Evolutionary conservation across 345 rosid species (phyloP).

Genomic region (Camelina neglecta): DNA sequence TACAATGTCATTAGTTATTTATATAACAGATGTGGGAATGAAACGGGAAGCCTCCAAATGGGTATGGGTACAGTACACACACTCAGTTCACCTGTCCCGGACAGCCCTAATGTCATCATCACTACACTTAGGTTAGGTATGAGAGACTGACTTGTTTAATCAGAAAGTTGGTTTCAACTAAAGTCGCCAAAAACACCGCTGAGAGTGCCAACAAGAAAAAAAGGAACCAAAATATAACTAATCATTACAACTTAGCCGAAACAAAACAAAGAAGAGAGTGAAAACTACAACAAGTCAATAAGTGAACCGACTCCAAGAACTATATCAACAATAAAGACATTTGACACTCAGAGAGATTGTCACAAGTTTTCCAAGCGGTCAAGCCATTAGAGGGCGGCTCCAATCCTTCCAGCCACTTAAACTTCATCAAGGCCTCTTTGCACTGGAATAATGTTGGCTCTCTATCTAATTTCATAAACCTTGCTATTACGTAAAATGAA

Average conservation of each 20-base stretch:
- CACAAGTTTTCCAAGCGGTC: background rate
- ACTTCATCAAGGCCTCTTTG: slow-evolving; percentile 43
- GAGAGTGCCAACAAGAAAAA: too few relatives aligned
- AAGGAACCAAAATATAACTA: background rate
- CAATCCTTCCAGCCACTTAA: slow-evolving; percentile 80
- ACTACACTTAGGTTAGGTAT: too few relatives aligned
- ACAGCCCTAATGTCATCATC: too few relatives aligned
- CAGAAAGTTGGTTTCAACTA: background rate
- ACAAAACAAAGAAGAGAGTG: background rate
- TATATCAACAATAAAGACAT: background rate
- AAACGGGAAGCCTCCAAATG: too few relatives aligned
- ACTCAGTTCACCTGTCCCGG: too few relatives aligned
- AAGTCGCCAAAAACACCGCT: too few relatives aligned
- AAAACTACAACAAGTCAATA: background rate
- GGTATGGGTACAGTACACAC: too few relatives aligned
- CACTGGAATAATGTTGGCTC: too few relatives aligned
- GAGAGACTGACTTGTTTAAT: background rate
- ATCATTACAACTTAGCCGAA: background rate
- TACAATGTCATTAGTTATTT: too few relatives aligned
- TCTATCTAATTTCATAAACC: too few relatives aligned
- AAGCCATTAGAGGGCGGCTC: slow-evolving; percentile 38
- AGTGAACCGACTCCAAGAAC: background rate
- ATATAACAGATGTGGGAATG: too few relatives aligned
- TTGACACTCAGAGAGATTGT: background rate
- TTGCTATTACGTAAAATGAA: too few relatives aligned